These are phyloP conservation scores for Penicillium roqueforti DNA, from an alignment of 495 filamentous ascomycete species.

Conservation along the genomic window DNA sequence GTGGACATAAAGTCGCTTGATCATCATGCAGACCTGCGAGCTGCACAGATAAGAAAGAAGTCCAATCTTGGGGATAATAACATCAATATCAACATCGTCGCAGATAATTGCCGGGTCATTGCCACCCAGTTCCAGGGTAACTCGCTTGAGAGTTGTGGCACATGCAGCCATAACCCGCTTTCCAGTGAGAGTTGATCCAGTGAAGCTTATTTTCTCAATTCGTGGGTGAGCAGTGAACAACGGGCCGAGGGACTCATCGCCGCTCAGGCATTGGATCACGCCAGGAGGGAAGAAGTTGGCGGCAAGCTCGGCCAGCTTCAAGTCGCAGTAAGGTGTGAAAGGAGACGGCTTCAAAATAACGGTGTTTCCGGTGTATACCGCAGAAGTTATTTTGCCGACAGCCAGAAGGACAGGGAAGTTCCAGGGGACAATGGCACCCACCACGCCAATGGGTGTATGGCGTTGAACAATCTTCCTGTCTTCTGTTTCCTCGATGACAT, in stretches of 20 bases:
- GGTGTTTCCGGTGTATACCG: slow-evolving; percentile 55
- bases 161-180: slow-evolving; percentile 59
- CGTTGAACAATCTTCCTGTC: slow-evolving; percentile 44
- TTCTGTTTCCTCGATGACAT: slow-evolving; percentile 46
- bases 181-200: slow-evolving; percentile 60
- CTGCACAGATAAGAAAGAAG: slow-evolving; percentile 56
- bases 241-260: slow-evolving; percentile 60
- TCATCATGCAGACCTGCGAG: slow-evolving; percentile 53
- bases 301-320: slow-evolving; percentile 61
- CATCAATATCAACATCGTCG: slow-evolving; percentile 60
- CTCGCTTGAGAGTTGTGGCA: slow-evolving; percentile 58
- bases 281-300: slow-evolving; percentile 59
- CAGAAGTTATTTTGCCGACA: slow-evolving; percentile 52
- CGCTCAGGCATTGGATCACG: slow-evolving; percentile 63
- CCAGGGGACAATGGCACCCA: slow-evolving; percentile 58
- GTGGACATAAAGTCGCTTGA: slow-evolving; percentile 68
- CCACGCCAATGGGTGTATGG: slow-evolving; percentile 56
- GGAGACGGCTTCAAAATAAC: slow-evolving; percentile 60
- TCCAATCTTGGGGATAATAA: slow-evolving; percentile 47
- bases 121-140: slow-evolving; percentile 59
- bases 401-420: slow-evolving; percentile 58
- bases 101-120: slow-evolving; percentile 66
- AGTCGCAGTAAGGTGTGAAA: slow-evolving; percentile 63
- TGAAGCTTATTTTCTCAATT: slow-evolving; percentile 67
- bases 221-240: slow-evolving; percentile 53